Evolutionary conservation across 2,329 filamentous ascomycete genomes (phyloP), one percentile per base, ranked within the genome.

Genomic region (Fusarium solani-melongenae): DNA sequence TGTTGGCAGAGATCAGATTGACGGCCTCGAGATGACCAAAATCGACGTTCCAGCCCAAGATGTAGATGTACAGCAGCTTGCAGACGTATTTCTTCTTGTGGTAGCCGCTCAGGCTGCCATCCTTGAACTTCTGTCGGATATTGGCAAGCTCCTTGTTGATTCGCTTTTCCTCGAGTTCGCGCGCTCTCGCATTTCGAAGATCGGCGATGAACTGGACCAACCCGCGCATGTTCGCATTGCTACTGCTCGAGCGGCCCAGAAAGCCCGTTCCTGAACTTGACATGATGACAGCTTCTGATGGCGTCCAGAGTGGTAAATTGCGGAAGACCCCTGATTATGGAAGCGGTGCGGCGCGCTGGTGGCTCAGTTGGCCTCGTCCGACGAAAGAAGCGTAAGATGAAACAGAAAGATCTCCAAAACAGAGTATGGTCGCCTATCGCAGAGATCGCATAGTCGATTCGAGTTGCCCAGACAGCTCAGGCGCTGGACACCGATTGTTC

Each of bases 1-100:
- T 99, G 80, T 89, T 95, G 64, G 96, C 95, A 31, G 96, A 98
- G 77, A 99, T 97, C 79, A 99, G 90, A 81, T 98, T 98, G 81
- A 99, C 96, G 36, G 97, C 97, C 85, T 99, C 96, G 76, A 99
- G 91, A 82, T 99, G 96, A 64, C 96, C 96, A 83, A 99, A 99
- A 83, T 98, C 97, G 84, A 99, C 96, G 82, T 99, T 96, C 93
- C 96, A 99, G 57, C 96, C 96, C 74, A 99, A 90, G 69, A 99
- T 99, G 84, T 99, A 99, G 79, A 99, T 98, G 83, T 99, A 99
- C 71, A 99, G 88, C 76, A 99, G 91, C 91, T 99, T 99, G 94
- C 96, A 99, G 76, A 99, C 96, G 82, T 99, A 99, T 93, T 99
- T 99, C 90, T 99, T 99, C 88, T 97, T 98, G 87, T 98, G 95